Evolutionary conservation across 768 basidiomycete genomes (phyloP), one percentile per base, ranked within the genome.

Genomic region (Kwoniella heveanensis): DNA sequence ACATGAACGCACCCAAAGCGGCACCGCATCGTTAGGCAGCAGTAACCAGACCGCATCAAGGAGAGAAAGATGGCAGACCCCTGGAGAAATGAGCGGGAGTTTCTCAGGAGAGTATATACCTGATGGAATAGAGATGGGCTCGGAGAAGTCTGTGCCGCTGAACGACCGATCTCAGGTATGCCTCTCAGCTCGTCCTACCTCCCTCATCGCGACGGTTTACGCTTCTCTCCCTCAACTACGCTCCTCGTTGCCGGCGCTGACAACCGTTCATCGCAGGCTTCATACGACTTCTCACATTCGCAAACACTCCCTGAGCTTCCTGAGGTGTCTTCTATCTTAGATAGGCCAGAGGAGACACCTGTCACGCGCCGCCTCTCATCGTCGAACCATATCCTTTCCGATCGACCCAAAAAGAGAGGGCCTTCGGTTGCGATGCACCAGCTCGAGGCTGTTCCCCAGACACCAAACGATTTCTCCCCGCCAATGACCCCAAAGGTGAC

Each of bases 81-180:
- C 74, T 17, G 70, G 69, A 29, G 72, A 73, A 50, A 61, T 76
- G 65, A 76, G 72, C 47, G 49, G 58, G 22, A 76, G 74, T 32
- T 76, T 76, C 46, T 73, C 72, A 27, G 72, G 65, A 8, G 74
- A 73, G n/a, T 66, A 69, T 54, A 73, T 70, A 21, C 5, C 26
- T 19, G 50, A 62, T 3, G 60, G 53, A 13, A 26, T 51, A 1
- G 57, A 54, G 15, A 17, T 71, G 36, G 71, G 67, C 5, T 36
- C 54, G 6, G 73, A 70, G 44, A 36, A 39, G 44, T 69, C 70
- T 19, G 57, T 69, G 8, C 69, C 73, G 9, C 47, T 74, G 57
- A 66, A 68, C 15, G 69, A 70, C 36, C 39, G 49, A 15, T 69
- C 69, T 6, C 48, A 53, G 6, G 71, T 69, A 30, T 60, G 57